Base-by-base conservation (phyloP, 1,284 basidiomycete species). In the Rhodotorula mucilaginosa region DNA sequence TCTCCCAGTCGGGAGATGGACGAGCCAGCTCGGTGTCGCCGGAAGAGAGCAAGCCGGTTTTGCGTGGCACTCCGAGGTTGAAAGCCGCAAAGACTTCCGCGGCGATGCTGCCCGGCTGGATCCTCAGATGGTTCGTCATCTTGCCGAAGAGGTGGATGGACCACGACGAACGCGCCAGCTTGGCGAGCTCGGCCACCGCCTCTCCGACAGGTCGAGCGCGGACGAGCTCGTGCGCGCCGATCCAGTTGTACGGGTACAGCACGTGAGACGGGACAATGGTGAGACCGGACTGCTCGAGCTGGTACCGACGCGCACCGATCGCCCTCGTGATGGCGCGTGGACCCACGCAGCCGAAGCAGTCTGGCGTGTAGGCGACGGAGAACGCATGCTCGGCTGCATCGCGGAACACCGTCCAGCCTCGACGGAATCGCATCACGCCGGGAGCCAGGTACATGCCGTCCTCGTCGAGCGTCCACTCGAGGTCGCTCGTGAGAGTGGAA, bases 401-500 rank as follows among this genome's bases (percentile, higher is more conserved):
- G 44, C 56, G 61, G 70, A 76, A 74, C n/a, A 76, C 13, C 13
- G 68, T 65, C 75, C 73, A 76, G 5, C 75, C 73, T 5, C 61
- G 59, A 1, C 69, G 63, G 64, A 73, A 68, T 29, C 75, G 68
- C 73, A 76, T 76, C 2, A 71, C 68, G 19, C 67, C 63, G 1
- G 68, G 70, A 1, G 75, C 70, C 51, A 76, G 71, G 68, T 72
- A 73, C 56, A 65, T 65, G 16, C 75, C 75, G 46, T 72, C 69
- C 47, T 76, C 75, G 71, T 76, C 75, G 63, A 74, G 70, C 23
- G 69, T 71, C 73, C 73, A 75, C 23, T 65, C 65, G 65, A 73
- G 59, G 64, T 74, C 73, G 56, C 57, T 58, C 19, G 69, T 69
- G 39, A 71, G 49, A 18, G 73, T 72, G 31, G 70, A 66, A 34